phyloP scores from a whole-genome alignment of 768 basidiomycete genomes.

The Suillus fuscotomentosus region DNA sequence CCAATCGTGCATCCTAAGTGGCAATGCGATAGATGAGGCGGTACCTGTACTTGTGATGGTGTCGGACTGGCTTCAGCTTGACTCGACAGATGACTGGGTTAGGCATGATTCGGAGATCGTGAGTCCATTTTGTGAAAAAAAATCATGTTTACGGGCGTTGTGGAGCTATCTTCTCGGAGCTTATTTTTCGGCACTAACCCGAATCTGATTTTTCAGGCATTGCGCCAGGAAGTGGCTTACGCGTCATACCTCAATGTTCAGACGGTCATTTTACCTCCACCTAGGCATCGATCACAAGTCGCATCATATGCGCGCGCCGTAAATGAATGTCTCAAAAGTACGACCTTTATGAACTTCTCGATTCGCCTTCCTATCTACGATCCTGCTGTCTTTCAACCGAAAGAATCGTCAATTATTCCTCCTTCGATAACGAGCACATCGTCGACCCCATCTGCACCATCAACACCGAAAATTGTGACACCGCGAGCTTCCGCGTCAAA shows the following conservation, averaged over 20 bases:
- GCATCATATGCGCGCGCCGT: slow-evolving; percentile 94
- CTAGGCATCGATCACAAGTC: slow-evolving; percentile 76
- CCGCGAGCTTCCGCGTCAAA: slow-evolving; percentile 24
- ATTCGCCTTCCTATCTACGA: slow-evolving; percentile 84
- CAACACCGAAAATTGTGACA: slow-evolving; percentile 17
- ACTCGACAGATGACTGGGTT: slow-evolving; percentile 90
- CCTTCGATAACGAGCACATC: slow-evolving; percentile 12
- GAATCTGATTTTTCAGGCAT: slow-evolving; percentile 51
- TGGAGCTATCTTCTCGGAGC: slow-evolving; percentile 9
- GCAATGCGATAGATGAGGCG: slow-evolving; percentile 58
- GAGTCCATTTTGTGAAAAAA: slow-evolving; percentile 30
- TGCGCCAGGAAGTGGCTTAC: slow-evolving; percentile 90
- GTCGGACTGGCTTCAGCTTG: slow-evolving; percentile 95
- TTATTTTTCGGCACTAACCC: slow-evolving; percentile 9
- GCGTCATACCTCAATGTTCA: slow-evolving; percentile 89
- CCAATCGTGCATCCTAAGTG: slow-evolving; percentile 15
- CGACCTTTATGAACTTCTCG: slow-evolving; percentile 75
- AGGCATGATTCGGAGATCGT: slow-evolving; percentile 96
- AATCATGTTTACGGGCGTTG: background rate
- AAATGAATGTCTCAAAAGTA: slow-evolving; percentile 68
- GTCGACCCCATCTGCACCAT: slow-evolving; percentile 11
- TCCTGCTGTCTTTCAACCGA: slow-evolving; percentile 55
- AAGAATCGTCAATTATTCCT: slow-evolving; percentile 21
- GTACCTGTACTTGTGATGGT: slow-evolving; percentile 72
- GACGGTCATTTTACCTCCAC: slow-evolving; percentile 85